Evolutionary conservation across 2,329 filamentous ascomycete species (phyloP).

Genomic region (Exophiala bonariae): DNA sequence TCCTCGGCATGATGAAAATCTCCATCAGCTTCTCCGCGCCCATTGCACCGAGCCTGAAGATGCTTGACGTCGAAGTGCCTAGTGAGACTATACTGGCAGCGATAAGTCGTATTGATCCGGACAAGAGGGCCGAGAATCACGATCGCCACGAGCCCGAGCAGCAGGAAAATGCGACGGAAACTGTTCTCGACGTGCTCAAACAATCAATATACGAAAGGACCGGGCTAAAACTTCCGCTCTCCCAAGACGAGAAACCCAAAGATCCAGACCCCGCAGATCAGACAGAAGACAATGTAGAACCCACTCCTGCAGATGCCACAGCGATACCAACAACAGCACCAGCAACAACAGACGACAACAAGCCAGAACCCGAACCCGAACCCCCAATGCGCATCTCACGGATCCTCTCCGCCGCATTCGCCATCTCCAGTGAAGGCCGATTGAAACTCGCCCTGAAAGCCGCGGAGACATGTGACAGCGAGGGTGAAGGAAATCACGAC

Average conservation of each 20-base stretch:
- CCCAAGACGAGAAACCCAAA: too few species aligned
- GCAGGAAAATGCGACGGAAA: neutral
- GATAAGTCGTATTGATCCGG: neutral
- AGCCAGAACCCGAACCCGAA: too few species aligned
- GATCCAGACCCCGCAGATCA: too few species aligned
- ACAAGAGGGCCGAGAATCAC: neutral
- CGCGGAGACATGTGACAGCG: slow-evolving; percentile 10
- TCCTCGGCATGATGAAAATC: slow-evolving; percentile 21
- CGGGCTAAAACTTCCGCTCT: slow-evolving; percentile 10
- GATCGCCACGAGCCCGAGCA: neutral
- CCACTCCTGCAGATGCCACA: too few species aligned
- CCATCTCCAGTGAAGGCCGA: slow-evolving; percentile 19
- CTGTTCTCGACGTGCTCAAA: too few species aligned
- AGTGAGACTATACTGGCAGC: slow-evolving; percentile 11
- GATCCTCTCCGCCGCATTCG: slow-evolving; percentile 22
- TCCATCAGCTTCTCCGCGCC: slow-evolving; percentile 20
- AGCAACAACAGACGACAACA: too few species aligned
- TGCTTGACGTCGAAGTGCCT: slow-evolving; percentile 21
- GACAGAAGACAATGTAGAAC: too few species aligned
- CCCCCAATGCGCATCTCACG: slow-evolving; percentile 22
- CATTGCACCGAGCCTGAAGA: slow-evolving; percentile 22
- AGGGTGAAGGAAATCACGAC: neutral
- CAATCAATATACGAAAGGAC: neutral
- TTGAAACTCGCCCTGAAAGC: slow-evolving; percentile 22
- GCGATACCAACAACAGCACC: too few species aligned